Conservation (phyloP, 2,329 filamentous ascomycete genomes). For the Paracoccidioides brasiliensis region DNA sequence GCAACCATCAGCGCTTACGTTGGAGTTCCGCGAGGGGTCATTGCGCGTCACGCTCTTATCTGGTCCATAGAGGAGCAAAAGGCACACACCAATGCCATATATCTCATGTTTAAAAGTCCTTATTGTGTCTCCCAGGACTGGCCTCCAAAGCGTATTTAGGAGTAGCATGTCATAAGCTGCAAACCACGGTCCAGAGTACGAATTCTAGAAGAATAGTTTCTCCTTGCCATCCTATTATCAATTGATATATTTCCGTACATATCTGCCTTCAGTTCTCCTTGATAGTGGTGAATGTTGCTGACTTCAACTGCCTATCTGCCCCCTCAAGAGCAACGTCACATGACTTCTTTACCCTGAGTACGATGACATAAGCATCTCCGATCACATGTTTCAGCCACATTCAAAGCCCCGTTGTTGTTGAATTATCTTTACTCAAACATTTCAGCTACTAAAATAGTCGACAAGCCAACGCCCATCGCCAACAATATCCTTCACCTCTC, state of each 20-base stretch:
- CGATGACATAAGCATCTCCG: background rate
- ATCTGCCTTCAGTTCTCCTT: background rate
- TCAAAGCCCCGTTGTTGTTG: background rate
- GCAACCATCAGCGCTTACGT: constrained; percentile 19
- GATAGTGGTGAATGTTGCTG: background rate
- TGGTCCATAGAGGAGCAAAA: constrained; percentile 20
- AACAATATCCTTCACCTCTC: background rate
- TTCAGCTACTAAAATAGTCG: background rate
- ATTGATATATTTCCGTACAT: background rate
- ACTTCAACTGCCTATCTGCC: background rate
- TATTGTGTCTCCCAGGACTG: too few species aligned
- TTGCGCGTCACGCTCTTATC: constrained; percentile 17
- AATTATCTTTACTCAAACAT: too few species aligned
- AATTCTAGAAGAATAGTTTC: too few species aligned
- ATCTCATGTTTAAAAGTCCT: too few species aligned
- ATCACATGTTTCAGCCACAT: background rate
- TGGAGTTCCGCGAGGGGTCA: constrained; percentile 19
- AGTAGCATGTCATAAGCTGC: too few species aligned
- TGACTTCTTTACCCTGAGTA: background rate
- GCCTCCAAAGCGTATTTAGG: too few species aligned
- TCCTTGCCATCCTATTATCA: background rate
- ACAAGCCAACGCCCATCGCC: too few species aligned
- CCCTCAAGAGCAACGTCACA: background rate
- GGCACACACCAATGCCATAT: background rate
- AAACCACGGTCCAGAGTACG: too few species aligned